These are phyloP conservation scores for Vanilla planifolia DNA, from an alignment of 106 monocot species.

Conservation along the genomic window DNA sequence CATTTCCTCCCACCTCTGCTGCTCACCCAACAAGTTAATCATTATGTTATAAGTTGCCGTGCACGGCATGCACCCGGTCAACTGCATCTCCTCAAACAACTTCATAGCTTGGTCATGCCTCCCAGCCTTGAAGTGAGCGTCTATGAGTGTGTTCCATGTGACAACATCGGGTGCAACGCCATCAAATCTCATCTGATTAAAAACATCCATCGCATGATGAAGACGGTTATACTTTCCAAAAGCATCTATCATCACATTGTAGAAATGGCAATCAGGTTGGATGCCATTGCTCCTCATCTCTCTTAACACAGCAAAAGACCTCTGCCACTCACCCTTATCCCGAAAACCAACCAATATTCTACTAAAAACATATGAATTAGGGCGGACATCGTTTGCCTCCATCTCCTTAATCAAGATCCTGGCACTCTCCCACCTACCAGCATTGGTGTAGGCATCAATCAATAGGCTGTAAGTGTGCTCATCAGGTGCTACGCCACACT, in stretches of 20 bases:
- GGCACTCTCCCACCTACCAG: conserved; percentile 79
- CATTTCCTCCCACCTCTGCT: conserved; percentile 67
- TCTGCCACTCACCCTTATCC: conserved; percentile 91
- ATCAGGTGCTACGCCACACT: conserved; percentile 44
- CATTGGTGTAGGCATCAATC: conserved; percentile 75
- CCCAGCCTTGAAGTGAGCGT: conserved; percentile 67
- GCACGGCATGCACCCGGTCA: conserved; percentile 43
- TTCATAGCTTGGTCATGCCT: conserved; percentile 53
- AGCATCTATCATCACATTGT: conserved; percentile 91
- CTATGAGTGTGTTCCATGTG: conserved; percentile 91
- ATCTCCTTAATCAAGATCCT: conserved; percentile 84
- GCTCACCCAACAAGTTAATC: conserved; percentile 75
- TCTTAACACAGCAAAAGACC: conserved; percentile 64
- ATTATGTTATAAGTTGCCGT: conserved; percentile 85
- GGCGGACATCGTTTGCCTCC: conserved; percentile 56
- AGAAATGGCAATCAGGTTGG: conserved; percentile 79
- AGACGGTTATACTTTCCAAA: conserved; percentile 87
- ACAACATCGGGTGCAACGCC: conserved; percentile 73
- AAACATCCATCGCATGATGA: conserved; percentile 78
- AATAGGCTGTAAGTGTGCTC: conserved; percentile 82
- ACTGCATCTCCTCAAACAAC: conserved; percentile 73
- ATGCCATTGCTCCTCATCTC: conserved; percentile 78
- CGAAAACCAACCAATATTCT: conserved; percentile 72
- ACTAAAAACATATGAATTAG: conserved; percentile 78
- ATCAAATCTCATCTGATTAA: conserved; percentile 61